Base-by-base conservation (phyloP, 768 basidiomycete genomes). In the Termitomyces sp. region DNA sequence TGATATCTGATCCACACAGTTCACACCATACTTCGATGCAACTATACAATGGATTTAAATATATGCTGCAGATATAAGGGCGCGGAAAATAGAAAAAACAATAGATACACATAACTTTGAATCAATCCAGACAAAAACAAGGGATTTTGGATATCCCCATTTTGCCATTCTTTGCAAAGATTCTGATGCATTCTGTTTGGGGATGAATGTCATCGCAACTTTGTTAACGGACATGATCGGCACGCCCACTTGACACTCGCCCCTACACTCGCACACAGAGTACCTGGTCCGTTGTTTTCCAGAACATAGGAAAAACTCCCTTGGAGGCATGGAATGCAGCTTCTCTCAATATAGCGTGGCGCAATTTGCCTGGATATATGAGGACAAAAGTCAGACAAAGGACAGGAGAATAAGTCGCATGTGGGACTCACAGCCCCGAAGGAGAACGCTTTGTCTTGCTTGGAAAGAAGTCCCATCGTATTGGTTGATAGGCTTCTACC, bases 171-270 rank as follows among this genome's bases (percentile, higher is more conserved):
- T 45, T n/a, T 58, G 34, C 58, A 58, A 58, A 58, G 58, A 58
- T 53, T 51, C 41, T 46, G 42, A 45, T 58, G 18, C 42, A 22
- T 22, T 42, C 55, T 36, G 4, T 34, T 41, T 37, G 27, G 55
- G 55, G 18, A 45, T 44, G 53, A 55, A 39, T 20, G 39, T 13
- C 27, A 48, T 47, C 46, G 27, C 42, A 58, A 46, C 49, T 52
- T 58, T 58, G 57, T 58, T 18, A 46, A 58, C 50, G 50, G 39
- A 34, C 42, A 45, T 52, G 57, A 52, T 52, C 41, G 49, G 47
- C 48, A 20, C 36, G 50, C 48, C 36, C 37, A 18, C 18, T 47
- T 22, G 30, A 44, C 42, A 44, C 22, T 45, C 44, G 15, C 42
- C 31, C 11, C n/a, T n/a, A n/a, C 18, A 54, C 12, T 33, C 22